phyloP scores from a whole-genome alignment of 208 protist species.

The Phytomonas francai region DNA sequence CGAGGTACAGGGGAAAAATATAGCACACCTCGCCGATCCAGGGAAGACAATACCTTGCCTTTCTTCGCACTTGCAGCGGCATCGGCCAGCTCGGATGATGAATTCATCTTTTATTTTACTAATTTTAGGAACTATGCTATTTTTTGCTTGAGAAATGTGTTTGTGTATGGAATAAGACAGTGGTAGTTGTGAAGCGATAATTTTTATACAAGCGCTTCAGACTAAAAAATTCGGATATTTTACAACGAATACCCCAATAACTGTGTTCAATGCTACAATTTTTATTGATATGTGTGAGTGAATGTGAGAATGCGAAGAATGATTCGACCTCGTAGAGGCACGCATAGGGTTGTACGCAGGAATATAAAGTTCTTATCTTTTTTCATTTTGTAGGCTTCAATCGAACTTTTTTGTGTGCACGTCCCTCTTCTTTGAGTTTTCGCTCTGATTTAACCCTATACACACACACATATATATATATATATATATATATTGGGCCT shows the following conservation, averaged over 20 bases:
- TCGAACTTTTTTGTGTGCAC: constrained; percentile 1
- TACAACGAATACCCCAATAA: background rate
- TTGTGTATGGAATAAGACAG: background rate
- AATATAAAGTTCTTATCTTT: constrained; percentile 1
- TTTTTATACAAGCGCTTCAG: background rate
- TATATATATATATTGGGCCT: background rate
- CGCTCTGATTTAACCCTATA: too few relatives aligned
- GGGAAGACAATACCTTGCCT: background rate
- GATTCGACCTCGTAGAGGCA: background rate
- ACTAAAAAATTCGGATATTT: background rate
- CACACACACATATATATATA: background rate
- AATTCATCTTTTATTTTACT: constrained; percentile 2
- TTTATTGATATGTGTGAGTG: background rate
- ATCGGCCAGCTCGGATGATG: background rate
- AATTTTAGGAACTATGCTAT: constrained; percentile 6
- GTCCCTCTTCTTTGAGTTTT: background rate
- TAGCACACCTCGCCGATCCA: constrained; percentile 41
- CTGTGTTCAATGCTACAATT: background rate
- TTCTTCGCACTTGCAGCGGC: constrained; percentile 6
- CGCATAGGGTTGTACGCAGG: background rate
- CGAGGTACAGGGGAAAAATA: constrained; percentile 71
- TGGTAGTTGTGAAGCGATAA: background rate
- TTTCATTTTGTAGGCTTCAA: constrained; percentile 2
- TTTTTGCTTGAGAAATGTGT: constrained; percentile 5
- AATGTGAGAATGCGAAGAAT: background rate